Evolutionary conservation across 2,329 filamentous ascomycete genomes (phyloP).

Genomic region (Metarhizium brunneum): DNA sequence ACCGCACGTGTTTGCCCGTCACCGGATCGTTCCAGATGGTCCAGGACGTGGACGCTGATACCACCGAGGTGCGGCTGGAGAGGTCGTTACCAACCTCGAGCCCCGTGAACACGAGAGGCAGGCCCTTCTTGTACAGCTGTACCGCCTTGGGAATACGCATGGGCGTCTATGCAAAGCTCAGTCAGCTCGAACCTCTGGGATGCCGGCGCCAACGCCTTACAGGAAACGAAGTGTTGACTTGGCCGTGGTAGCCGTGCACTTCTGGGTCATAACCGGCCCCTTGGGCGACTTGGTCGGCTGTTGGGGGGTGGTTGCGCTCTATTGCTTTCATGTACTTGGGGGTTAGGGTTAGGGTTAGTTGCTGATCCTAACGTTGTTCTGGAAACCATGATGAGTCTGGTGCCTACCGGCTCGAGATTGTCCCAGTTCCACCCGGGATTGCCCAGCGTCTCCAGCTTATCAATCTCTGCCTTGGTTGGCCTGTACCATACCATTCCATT

Average conservation of each 20-base stretch:
- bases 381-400: not conserved
- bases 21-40: constrained; percentile 14
- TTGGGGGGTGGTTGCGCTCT: constrained; percentile 13
- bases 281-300: constrained; percentile 9
- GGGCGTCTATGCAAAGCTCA: constrained; percentile 5
- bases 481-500: constrained; percentile 17
- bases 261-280: constrained; percentile 16
- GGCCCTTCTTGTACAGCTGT: constrained; percentile 12
- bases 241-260: constrained; percentile 16
- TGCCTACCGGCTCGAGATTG: constrained; percentile 18
- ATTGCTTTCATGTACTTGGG: constrained; percentile 10
- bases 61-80: constrained; percentile 12
- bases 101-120: constrained; percentile 11
- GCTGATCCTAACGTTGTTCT: not conserved
- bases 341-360: not conserved
- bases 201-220: constrained; percentile 4
- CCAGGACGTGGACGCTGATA: constrained; percentile 16
- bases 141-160: constrained; percentile 14
- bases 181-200: too few species aligned
- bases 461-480: constrained; percentile 13
- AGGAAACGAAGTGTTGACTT: constrained; percentile 15
- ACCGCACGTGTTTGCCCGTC: constrained; percentile 10
- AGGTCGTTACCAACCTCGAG: constrained; percentile 13
- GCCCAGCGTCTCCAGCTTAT: constrained; percentile 11
- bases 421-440: constrained; percentile 23